A percentile compares a stretch with the other conserved stretches of the same genome.
Conservation (phyloP, 176 grass and related monocot genomes). For the Chloris gayana region DNA sequence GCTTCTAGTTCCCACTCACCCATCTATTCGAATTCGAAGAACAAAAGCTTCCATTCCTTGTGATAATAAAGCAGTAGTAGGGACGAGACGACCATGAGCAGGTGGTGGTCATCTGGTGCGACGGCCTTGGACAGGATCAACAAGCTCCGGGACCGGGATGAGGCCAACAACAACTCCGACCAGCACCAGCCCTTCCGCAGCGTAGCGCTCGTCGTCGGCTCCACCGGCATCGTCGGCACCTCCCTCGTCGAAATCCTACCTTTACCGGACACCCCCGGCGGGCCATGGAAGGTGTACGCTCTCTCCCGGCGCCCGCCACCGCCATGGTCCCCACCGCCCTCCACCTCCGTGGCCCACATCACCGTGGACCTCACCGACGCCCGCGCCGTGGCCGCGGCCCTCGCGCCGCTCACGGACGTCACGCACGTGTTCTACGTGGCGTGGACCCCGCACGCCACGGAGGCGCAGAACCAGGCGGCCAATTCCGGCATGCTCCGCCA, state of each 20-base stretch:
- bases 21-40: too few species aligned
- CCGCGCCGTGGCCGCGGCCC: conserved; percentile 38
- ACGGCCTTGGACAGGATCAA: too few species aligned
- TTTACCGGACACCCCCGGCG: conserved; percentile 66
- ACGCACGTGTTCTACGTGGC: conserved; percentile 71
- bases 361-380: conserved; percentile 55
- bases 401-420: conserved; percentile 50
- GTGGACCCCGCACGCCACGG: conserved; percentile 30
- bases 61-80: too few species aligned
- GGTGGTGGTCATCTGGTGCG: too few species aligned
- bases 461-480: conserved; percentile 35
- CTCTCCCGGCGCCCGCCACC: conserved; percentile 59
- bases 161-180: neutral
- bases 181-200: conserved; percentile 43
- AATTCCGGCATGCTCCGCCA: conserved; percentile 67
- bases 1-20: too few species aligned
- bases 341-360: conserved; percentile 39
- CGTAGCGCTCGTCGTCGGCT: conserved; percentile 70
- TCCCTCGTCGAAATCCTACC: conserved; percentile 82
- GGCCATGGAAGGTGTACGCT: conserved; percentile 85
- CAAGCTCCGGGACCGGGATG: neutral
- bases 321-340: conserved; percentile 46
- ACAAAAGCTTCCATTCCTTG: too few species aligned
- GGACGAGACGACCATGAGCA: too few species aligned
- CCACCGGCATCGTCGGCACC: conserved; percentile 69